Evolutionary conservation across 202 grass and related monocot species (phyloP), one percentile per base, ranked within the genome.

Genomic region (Schoenoplectus tabernaemontani): DNA sequence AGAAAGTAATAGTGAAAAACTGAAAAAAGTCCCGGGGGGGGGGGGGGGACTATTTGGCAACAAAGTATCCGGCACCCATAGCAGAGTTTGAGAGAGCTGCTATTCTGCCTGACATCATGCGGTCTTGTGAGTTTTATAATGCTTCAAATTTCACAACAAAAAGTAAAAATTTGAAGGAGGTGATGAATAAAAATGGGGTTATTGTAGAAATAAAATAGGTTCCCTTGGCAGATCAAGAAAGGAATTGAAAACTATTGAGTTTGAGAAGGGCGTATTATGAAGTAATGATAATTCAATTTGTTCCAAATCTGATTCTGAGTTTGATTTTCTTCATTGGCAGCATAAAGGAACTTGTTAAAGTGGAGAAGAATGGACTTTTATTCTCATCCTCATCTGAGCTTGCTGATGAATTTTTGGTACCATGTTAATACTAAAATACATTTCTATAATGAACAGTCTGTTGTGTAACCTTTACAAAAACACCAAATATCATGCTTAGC

Each of bases 341-440:
- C 88, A 98, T 99, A 71, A 86, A 95, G 69, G 96, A 99, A 61
- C 96, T 99, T 58, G 88, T 99, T 66, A 86, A 96, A 88, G 85
- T 89, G 65, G 89, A 91, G 63, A 95, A 12, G 76, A 99, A 96
- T 61, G 96, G 96, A 59, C 89, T 96, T 81, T 85, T 96, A 46
- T 99, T 99, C 81, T 96, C 96, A 64, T 88, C 92, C 34, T 87
- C 92, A 44, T 99, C 88, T 13, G 92, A 99, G 82, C 92, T 99
- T 82, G 92, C 96, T 22, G 96, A 99, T 84, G 96, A 99, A 91
- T 85, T 96, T 81, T 86, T 99, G 92, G 92, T 96, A 83, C 42
- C 44, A 32, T 80, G 60, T 86, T 58, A 80, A 12, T 70, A 46
- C 63, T 74, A 26, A 13, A 50, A 54, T 65, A 17, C 36, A 36